Base-by-base conservation (phyloP, 1,284 basidiomycete genomes). In the Naganishia sp. region DNA sequence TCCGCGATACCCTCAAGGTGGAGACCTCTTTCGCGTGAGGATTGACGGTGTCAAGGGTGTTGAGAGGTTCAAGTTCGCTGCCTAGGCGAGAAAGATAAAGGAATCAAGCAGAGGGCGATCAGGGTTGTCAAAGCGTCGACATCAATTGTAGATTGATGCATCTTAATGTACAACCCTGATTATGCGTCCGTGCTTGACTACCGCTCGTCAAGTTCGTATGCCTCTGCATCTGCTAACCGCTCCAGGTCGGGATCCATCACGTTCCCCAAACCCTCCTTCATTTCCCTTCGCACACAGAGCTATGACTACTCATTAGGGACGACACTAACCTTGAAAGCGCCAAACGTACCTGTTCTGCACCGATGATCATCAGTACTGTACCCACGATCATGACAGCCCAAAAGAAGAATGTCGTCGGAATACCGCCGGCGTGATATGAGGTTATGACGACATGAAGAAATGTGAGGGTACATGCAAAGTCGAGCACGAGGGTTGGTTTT, bases 381-480 rank as follows among this genome's bases (percentile, higher is more conserved):
- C 91, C 88, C n/a, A 83, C 78, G 16, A 85, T 78, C 79, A 94
- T 84, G 54, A 94, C 84, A 60, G 87, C 74, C 90, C 92, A 97
- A 81, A 90, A 95, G 83, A 93, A 97, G 53, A 92, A 75, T 4
- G 90, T 92, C 0, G 90, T 89, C 2, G 96, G 95, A 75, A 98
- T 83, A 6, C 88, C 84, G 54, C 87, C 86, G 2, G 93, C 87
- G 79, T 94, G 96, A 79, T 94, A 95, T 18, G 90, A 92, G 53
- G 94, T 94, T 64, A 97, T 81, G 63, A 97, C 87, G 57, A 96
- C 81, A 79, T 99, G 94, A 75, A 90, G 88, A 82, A 96, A 88
- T 63, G 90, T 82, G 61, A 98, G 86, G 0, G 96, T 98, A 65
- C 95, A 78, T 9, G 90, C 84, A 80, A 97, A 97, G 81, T 99